These are phyloP conservation scores for Neopestalotiopsis rosae DNA, from an alignment of 2,329 filamentous ascomycete species.

Conservation along the genomic window DNA sequence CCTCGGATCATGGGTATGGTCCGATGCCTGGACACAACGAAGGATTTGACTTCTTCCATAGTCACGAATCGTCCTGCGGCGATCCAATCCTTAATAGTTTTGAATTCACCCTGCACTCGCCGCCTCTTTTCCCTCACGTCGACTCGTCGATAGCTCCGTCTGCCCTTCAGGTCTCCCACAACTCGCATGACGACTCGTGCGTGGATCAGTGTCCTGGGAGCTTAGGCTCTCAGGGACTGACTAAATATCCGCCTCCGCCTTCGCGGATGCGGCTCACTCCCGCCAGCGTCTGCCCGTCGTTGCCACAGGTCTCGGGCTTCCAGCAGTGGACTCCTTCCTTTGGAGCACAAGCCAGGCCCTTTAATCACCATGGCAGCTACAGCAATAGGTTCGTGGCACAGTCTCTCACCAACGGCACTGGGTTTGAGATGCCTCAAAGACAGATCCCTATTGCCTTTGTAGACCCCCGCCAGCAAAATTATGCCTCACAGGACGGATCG, in stretches of 20 bases:
- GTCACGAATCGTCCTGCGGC: slow-evolving; percentile 9
- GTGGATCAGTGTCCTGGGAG: slow-evolving; percentile 14
- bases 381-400: no score
- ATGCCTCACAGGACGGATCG: slow-evolving; percentile 21
- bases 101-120: no score
- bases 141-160: not conserved
- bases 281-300: not conserved
- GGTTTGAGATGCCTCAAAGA: not conserved
- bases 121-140: no score
- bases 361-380: no score
- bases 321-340: no score
- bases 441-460: no score
- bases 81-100: not conserved
- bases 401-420: not conserved
- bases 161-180: slow-evolving; percentile 10
- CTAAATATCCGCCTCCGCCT: no score
- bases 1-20: not conserved
- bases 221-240: slow-evolving; percentile 15
- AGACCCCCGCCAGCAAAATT: not conserved
- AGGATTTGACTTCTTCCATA: not conserved
- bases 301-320: no score
- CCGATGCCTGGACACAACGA: no score
- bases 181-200: slow-evolving; percentile 17
- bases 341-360: no score
- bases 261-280: not conserved